These are phyloP conservation scores for Cutaneotrichosporon sp. DNA, from an alignment of 1,284 basidiomycete species.

Conservation along the genomic window DNA sequence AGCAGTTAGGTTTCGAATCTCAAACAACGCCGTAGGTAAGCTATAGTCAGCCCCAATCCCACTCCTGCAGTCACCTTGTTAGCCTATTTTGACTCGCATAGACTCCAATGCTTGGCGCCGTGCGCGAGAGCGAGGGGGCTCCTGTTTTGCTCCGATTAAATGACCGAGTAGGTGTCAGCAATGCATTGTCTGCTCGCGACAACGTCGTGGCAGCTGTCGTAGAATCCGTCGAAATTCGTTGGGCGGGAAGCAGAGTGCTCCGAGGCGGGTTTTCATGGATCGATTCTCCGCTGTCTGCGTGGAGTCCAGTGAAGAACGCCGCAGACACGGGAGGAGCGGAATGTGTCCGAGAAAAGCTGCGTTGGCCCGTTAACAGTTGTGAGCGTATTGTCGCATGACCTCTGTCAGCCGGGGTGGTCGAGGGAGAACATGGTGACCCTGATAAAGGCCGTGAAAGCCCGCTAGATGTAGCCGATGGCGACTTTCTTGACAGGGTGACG, in stretches of 20 bases:
- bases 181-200: neutral
- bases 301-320: conserved; percentile 13
- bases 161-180: too few species aligned
- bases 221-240: neutral
- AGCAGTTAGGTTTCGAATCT: conserved; percentile 40
- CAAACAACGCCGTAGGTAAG: conserved; percentile 44
- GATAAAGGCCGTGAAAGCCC: neutral
- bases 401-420: neutral
- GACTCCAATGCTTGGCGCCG: conserved; percentile 18
- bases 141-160: conserved; percentile 28
- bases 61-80: conserved; percentile 27
- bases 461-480: conserved; percentile 12
- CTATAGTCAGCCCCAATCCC: conserved; percentile 13
- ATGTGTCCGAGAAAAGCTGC: conserved; percentile 27
- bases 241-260: neutral
- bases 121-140: conserved; percentile 6
- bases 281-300: neutral
- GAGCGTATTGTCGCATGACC: neutral
- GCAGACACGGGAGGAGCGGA: conserved; percentile 32
- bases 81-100: conserved; percentile 31
- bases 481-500: conserved; percentile 31
- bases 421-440: neutral
- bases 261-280: neutral
- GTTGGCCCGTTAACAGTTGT: conserved; percentile 12
- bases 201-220: neutral